A percentile compares a stretch with the other conserved stretches of the same genome.
phyloP scores from a whole-genome alignment of 108 stramenopile genomes.

The Cyclotella baltica region DNA sequence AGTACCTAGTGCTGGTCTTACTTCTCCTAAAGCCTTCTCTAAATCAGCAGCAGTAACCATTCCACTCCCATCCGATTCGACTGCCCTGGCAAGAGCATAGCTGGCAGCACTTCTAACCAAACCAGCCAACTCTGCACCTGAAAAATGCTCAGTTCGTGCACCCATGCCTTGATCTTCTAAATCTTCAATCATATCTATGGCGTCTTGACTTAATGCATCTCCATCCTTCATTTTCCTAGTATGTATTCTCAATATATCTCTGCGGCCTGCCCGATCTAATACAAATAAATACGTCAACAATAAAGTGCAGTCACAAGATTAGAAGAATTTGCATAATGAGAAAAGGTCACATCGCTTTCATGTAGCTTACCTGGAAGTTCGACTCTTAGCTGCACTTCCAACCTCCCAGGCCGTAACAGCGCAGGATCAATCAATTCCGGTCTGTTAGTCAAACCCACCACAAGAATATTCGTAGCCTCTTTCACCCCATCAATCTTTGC shows the following conservation, averaged over 20 bases:
- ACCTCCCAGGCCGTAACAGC: conserved; percentile 84
- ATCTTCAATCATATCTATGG: conserved; percentile 62
- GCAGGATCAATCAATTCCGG: conserved; percentile 88
- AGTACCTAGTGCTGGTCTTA: conserved; percentile 75
- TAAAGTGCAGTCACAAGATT: not conserved
- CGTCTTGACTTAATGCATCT: conserved; percentile 62
- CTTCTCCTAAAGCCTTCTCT: conserved; percentile 65
- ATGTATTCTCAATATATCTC: conserved; percentile 90
- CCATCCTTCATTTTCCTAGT: conserved; percentile 87
- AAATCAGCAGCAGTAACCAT: conserved; percentile 60
- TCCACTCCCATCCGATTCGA: conserved; percentile 51
- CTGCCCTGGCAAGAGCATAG: conserved; percentile 76
- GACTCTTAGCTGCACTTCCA: conserved; percentile 89
- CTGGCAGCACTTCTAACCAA: conserved; percentile 88
- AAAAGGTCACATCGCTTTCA: not conserved
- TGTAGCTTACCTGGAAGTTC: conserved; percentile 63
- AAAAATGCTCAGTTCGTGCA: conserved; percentile 79
- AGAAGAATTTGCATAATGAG: not conserved
- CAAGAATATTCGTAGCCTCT: conserved; percentile 74
- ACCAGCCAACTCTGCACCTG: conserved; percentile 92
- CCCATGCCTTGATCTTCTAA: conserved; percentile 70
- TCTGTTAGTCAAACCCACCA: conserved; percentile 90
- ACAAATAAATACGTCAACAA: not conserved
- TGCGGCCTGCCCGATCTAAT: conserved; percentile 56
- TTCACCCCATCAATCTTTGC: conserved; percentile 85